Evolutionary conservation across 2,329 filamentous ascomycete species (phyloP).

Genomic region (Fonsecaea pedrosoi): DNA sequence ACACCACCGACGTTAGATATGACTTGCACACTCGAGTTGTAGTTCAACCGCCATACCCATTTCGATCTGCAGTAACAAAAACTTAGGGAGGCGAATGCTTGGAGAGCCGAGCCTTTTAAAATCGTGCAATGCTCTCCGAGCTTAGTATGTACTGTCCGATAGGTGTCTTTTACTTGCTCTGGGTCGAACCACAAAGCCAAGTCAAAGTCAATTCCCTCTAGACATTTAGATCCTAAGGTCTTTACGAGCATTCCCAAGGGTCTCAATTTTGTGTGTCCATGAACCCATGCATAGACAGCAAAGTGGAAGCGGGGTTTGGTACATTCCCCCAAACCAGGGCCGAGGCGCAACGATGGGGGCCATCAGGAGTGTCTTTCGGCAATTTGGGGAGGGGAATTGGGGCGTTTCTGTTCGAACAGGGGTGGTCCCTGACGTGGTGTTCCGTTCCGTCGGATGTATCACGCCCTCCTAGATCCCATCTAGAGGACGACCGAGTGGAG

Average conservation of each 20-base stretch:
- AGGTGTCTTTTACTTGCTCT: background rate
- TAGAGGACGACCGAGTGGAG: too few relatives aligned
- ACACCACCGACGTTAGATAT: background rate
- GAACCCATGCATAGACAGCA: background rate
- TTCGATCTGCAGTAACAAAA: background rate
- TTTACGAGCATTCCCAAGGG: background rate
- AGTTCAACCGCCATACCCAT: background rate
- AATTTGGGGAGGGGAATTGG: background rate
- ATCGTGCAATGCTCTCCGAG: too few relatives aligned
- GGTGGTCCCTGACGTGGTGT: background rate
- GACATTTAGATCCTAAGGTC: background rate
- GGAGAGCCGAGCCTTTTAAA: too few relatives aligned
- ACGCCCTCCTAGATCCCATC: background rate
- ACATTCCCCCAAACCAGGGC: background rate
- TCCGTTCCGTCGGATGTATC: background rate
- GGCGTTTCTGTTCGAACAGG: background rate
- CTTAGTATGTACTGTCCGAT: background rate
- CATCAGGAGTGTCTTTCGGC: background rate
- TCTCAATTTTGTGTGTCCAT: background rate
- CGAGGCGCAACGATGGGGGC: background rate
- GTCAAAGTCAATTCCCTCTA: background rate
- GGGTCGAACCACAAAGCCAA: background rate
- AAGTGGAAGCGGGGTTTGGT: background rate
- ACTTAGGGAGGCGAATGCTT: background rate
- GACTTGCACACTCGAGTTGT: background rate